Conservation (phyloP, 495 filamentous ascomycete species). For the Penicillium arizonense region DNA sequence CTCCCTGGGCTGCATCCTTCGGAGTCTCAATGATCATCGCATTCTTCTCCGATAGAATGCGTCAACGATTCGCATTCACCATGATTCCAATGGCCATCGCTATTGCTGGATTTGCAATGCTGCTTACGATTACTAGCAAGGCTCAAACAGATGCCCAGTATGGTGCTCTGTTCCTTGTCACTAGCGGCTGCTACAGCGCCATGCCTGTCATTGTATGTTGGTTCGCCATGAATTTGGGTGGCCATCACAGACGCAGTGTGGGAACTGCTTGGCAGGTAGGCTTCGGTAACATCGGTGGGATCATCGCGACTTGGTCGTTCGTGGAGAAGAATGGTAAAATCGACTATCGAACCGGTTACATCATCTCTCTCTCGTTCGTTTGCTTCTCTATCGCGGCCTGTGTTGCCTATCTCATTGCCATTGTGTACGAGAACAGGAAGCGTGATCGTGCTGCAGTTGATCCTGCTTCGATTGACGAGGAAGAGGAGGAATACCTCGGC, state of each 20-base stretch:
- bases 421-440: slow-evolving; percentile 64
- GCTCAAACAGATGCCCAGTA: slow-evolving; percentile 61
- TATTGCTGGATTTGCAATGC: slow-evolving; percentile 69
- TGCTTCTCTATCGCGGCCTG: slow-evolving; percentile 63
- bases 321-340: slow-evolving; percentile 64
- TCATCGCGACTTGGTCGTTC: slow-evolving; percentile 87
- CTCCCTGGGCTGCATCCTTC: slow-evolving; percentile 81
- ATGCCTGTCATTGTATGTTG: slow-evolving; percentile 89
- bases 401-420: slow-evolving; percentile 56
- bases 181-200: slow-evolving; percentile 60
- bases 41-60: slow-evolving; percentile 60
- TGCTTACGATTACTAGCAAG: slow-evolving; percentile 62
- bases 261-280: slow-evolving; percentile 88
- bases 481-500: slow-evolving; percentile 35
- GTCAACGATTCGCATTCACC: slow-evolving; percentile 75
- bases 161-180: slow-evolving; percentile 70
- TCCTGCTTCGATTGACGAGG: slow-evolving; percentile 16
- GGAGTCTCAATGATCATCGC: slow-evolving; percentile 74
- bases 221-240: slow-evolving; percentile 91
- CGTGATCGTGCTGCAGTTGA: slow-evolving; percentile 41
- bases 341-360: slow-evolving; percentile 69
- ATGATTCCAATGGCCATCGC: slow-evolving; percentile 60
- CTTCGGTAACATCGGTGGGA: slow-evolving; percentile 90
- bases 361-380: slow-evolving; percentile 73
- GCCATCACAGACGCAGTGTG: slow-evolving; percentile 79